These are phyloP conservation scores for Trichoderma aggressivum DNA, from an alignment of 2,329 filamentous ascomycete genomes.

Conservation along the genomic window DNA sequence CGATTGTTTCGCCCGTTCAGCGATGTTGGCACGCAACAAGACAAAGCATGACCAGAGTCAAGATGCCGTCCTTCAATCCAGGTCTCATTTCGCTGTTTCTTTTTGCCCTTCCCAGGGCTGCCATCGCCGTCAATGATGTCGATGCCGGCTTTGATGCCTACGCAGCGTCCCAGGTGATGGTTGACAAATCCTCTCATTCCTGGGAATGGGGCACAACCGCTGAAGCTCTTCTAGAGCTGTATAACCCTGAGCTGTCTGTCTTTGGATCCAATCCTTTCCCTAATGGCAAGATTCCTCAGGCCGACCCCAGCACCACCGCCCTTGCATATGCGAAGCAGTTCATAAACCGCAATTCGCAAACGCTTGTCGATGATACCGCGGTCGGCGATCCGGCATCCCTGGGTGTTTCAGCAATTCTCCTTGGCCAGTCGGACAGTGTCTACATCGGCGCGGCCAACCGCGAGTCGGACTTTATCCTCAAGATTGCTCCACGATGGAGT, in stretches of 20 bases:
- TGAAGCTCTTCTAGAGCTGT: slow-evolving; percentile 20
- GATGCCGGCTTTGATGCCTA: slow-evolving; percentile 19
- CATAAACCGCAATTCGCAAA: slow-evolving; percentile 19
- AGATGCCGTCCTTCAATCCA: neutral
- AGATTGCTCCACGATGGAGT: slow-evolving; percentile 6
- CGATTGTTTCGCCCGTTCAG: neutral
- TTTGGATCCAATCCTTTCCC: slow-evolving; percentile 20
- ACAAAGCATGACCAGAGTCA: neutral
- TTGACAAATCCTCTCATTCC: slow-evolving; percentile 9
- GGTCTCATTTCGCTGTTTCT: neutral
- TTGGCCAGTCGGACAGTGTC: slow-evolving; percentile 19
- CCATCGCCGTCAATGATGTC: slow-evolving; percentile 3
- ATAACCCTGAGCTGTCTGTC: slow-evolving; percentile 21
- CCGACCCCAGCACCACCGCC: neutral
- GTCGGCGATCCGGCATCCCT: slow-evolving; percentile 21
- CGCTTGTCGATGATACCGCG: slow-evolving; percentile 12
- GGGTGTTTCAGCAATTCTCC: slow-evolving; percentile 20
- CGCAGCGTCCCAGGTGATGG: slow-evolving; percentile 17
- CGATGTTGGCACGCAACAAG: neutral
- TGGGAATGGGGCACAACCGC: slow-evolving; percentile 23
- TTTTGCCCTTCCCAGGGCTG: neutral
- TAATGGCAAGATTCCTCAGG: slow-evolving; percentile 15
- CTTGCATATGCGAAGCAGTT: slow-evolving; percentile 17
- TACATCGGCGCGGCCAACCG: slow-evolving; percentile 18
- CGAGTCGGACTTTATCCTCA: slow-evolving; percentile 15